Evolutionary conservation across 352 stramenopile species (phyloP), one percentile per base, ranked within the genome.

Genomic region (Phytopythium boreale): DNA sequence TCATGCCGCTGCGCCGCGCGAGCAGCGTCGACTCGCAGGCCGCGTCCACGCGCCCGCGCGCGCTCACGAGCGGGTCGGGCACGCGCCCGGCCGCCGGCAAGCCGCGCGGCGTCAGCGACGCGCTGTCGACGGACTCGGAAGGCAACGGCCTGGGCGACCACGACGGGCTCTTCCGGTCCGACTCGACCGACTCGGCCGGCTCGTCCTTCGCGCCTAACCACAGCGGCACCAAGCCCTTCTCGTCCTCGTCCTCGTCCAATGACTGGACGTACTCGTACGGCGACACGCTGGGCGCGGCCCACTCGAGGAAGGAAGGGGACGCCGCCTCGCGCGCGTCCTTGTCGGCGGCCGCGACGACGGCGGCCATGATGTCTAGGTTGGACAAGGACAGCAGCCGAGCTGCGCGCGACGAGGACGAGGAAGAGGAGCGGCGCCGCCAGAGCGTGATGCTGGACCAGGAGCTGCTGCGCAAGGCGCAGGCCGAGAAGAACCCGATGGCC

Each of bases 361-460:
- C 37, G 5, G 56, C 56, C 6, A 61, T 61, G 56, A 22, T 58
- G 53, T 59, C 67, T 0, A 71, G 66, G 52, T 52, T 61, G 4
- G 66, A 75, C 44, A 67, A 70, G 60, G 59, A 36, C 76, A 88
- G 53, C 76, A 88, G 53, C 80, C 43, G 7, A 11, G 20, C 43
- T 19, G 43, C 19, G 7, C 19, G 68, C 27, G 75, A 71, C 24
- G 87, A 87, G 66, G 77, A 90, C 15, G 63, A 86, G 17, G 62
- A 70, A 27, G 75, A 88, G 31, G 66, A 68, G 19, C 68, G 67
- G 0, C 59, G 66, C 37, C n/a, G 70, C 53, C 66, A 67, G 4
- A 63, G 67, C 4, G 59, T 90, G 55, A 43, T 88, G 50, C 67
- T 90, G n/a, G 81, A 90, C 53, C 73, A 80, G 26, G 79, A 88